phyloP scores from a whole-genome alignment of 305 asterid genomes.

The Fraxinus paxiana region DNA sequence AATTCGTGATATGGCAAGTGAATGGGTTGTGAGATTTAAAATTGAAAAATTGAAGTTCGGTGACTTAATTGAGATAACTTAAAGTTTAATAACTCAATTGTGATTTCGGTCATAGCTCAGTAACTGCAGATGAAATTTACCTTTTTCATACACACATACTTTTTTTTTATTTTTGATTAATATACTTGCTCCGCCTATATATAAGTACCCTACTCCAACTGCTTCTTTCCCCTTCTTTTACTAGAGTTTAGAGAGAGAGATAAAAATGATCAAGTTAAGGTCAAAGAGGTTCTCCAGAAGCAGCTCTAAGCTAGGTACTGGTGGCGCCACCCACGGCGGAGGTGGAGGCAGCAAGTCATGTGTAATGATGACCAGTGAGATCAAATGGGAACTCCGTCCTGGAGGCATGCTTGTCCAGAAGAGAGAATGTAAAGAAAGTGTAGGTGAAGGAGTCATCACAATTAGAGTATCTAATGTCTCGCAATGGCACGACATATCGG shows the following conservation, averaged over 20 bases:
- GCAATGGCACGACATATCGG: constrained; percentile 45
- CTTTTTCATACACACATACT: background rate
- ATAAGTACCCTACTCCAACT: constrained; percentile 19
- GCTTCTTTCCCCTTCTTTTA: constrained; percentile 4
- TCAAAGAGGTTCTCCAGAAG: constrained; percentile 61
- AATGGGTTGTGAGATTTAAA: background rate
- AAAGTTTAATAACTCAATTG: background rate
- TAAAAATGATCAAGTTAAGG: constrained; percentile 56
- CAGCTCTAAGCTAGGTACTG: constrained; percentile 37
- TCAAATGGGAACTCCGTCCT: constrained; percentile 76
- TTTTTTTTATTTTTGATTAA: no score
- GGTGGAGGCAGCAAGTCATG: background rate
- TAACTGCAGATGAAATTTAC: background rate
- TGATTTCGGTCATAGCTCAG: background rate
- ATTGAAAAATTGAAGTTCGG: background rate
- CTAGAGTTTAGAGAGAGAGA: background rate
- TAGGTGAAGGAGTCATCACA: constrained; percentile 37
- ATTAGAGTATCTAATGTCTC: constrained; percentile 63
- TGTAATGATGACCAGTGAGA: constrained; percentile 27
- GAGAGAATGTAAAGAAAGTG: constrained; percentile 40
- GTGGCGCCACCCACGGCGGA: background rate
- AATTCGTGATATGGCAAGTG: background rate
- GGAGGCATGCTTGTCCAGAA: constrained; percentile 88
- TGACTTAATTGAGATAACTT: background rate
- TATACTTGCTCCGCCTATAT: constrained; percentile 16